Percentiles rank a stretch among this genome's conserved stretches.
These are phyloP conservation scores for Aspergillus nidulans DNA, from an alignment of 495 filamentous ascomycete species.

Conservation along the genomic window DNA sequence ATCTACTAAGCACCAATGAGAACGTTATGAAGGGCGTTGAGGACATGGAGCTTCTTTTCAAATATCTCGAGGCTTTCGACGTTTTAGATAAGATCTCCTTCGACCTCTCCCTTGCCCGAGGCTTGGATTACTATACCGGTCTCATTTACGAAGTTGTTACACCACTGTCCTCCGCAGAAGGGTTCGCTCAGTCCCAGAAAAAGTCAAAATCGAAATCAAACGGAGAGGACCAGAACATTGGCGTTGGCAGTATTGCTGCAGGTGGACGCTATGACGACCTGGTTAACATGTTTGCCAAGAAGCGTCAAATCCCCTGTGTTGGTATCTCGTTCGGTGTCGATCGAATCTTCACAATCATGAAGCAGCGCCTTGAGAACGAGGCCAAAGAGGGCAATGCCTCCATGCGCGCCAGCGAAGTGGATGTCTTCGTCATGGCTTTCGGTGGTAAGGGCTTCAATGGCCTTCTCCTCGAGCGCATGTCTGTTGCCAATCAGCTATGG, in stretches of 20 bases:
- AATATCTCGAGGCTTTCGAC: conserved; percentile 73
- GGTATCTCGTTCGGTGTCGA: conserved; percentile 95
- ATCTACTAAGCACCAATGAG: conserved; percentile 59
- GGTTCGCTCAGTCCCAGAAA: conserved; percentile 62
- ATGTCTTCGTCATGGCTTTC: conserved; percentile 90
- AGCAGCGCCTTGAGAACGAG: conserved; percentile 65
- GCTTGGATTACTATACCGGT: conserved; percentile 87
- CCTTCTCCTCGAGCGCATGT: conserved; percentile 74
- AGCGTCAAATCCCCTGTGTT: conserved; percentile 83
- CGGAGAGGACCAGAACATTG: conserved; percentile 74
- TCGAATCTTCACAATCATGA: conserved; percentile 88
- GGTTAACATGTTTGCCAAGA: conserved; percentile 86
- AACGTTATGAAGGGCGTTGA: conserved; percentile 71
- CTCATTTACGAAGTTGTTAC: conserved; percentile 88
- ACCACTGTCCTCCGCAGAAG: conserved; percentile 47
- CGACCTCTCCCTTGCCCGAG: conserved; percentile 78
- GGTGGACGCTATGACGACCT: conserved; percentile 92
- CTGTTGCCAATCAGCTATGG: conserved; percentile 68
- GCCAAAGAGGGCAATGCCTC: conserved; percentile 33
- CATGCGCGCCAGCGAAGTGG: conserved; percentile 67
- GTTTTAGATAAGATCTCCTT: conserved; percentile 70
- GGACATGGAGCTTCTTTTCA: conserved; percentile 77
- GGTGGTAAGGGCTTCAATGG: conserved; percentile 84
- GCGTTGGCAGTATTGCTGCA: conserved; percentile 82
- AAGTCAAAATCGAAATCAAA: conserved; percentile 57